Percentiles rank a stretch among this genome's conserved stretches.
These are phyloP conservation scores for Hortiboletus flavorubellus DNA, from an alignment of 768 basidiomycete genomes.

Conservation along the genomic window DNA sequence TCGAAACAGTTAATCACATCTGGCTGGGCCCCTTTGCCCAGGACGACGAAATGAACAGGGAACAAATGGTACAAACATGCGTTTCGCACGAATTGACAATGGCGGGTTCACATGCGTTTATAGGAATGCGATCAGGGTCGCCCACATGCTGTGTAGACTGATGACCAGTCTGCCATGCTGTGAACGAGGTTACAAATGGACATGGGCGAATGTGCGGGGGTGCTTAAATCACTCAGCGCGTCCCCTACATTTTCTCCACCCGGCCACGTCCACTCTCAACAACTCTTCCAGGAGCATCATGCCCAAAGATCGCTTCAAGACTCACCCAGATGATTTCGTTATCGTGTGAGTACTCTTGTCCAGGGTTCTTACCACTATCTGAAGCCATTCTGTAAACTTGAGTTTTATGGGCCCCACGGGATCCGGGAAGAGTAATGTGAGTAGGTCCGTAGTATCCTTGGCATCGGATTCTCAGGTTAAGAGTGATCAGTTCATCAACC, in stretches of 20 bases:
- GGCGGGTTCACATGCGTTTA: not conserved
- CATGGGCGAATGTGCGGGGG: not conserved
- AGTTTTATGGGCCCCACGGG: slow-evolving; percentile 27
- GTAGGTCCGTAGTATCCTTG: not conserved
- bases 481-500: slow-evolving; percentile 12
- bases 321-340: slow-evolving; percentile 6
- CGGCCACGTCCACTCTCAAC: not conserved
- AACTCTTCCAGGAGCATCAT: not conserved
- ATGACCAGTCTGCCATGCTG: too few relatives aligned
- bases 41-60: too few relatives aligned
- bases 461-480: not conserved
- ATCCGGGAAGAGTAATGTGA: slow-evolving; percentile 23
- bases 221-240: not conserved
- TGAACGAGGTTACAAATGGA: not conserved
- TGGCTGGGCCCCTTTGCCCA: not conserved
- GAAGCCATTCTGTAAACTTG: not conserved
- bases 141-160: too few relatives aligned
- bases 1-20: not conserved
- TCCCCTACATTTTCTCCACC: not conserved
- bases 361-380: not conserved
- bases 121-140: not conserved
- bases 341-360: slow-evolving; percentile 10
- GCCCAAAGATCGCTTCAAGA: not conserved
- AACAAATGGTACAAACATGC: not conserved
- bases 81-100: not conserved